Base-by-base conservation (phyloP, 2,329 filamentous ascomycete genomes). In the Metarhizium brunneum region DNA sequence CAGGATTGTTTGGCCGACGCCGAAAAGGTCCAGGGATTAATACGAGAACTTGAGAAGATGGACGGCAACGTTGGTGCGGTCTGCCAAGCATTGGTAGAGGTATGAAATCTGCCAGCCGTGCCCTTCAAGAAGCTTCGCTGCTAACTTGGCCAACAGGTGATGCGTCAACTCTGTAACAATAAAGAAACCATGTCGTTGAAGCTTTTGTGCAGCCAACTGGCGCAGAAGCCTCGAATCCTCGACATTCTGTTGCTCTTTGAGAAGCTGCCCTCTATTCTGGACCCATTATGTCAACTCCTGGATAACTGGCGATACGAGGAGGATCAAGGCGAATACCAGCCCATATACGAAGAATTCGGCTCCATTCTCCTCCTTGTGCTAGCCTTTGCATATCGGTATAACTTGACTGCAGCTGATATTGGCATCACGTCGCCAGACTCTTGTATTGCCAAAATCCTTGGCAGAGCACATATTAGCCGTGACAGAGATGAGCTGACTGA, bases 31-130 rank as follows among this genome's bases (percentile, higher is more conserved):
- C 87, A 91, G 61, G 81, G 85, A 47, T 76, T 95, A 36, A 83
- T 96, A 45, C 82, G 85, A 43, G 90, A 95, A 63, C 76, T 99
- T 29, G 90, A 96, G 56, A 87, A 86, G 52, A 91, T 94, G 80
- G 90, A 95, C 64, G 92, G 92, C 1, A 96, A 96, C 68, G 90
- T 90, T 2, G 90, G 89, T 2, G 90, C 90, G 2, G 89, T 95
- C 18, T 88, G 87, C 52, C 84, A 86, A 58, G 92, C 91, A 2
- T 76, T 92, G 48, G 82, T 85, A 43, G 87, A 90, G 74, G 85
- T 86, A 68, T 62, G 76, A 36, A 7, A n/a, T 36, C 6, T 29
- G 29, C 25, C 14, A 32, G 20, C 38, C 38, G 55, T 20, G 32
- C 11, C 8, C 6, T 42, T 1, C 14, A 7, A 11, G 42, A 20